A percentile compares a stretch with the other conserved stretches of the same genome.
Conservation (phyloP, 331 rosid species). For the Cydonia oblonga region DNA sequence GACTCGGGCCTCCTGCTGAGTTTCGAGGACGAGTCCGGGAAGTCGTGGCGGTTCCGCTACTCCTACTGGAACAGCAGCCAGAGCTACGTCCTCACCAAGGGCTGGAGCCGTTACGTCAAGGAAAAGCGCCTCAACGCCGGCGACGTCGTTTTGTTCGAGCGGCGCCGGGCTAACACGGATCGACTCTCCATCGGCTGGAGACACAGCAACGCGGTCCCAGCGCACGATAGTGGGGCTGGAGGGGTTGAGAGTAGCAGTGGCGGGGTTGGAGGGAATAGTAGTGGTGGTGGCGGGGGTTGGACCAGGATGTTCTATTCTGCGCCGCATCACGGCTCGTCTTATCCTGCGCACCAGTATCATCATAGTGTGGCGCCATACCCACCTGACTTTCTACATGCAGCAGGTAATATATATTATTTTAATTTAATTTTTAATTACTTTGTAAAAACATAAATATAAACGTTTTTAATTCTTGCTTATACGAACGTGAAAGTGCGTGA, state of each 20-base stretch:
- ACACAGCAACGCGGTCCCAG: slow-evolving; percentile 12
- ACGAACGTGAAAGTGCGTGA: slow-evolving; percentile 31
- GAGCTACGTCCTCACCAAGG: slow-evolving; percentile 87
- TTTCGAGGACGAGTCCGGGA: slow-evolving; percentile 79
- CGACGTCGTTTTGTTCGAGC: slow-evolving; percentile 65
- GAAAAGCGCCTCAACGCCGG: slow-evolving; percentile 81
- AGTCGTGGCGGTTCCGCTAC: slow-evolving; percentile 84
- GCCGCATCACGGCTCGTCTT: slow-evolving; percentile 32
- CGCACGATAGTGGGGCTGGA: neutral
- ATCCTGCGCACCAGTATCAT: slow-evolving; percentile 66
- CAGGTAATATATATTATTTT: slow-evolving; percentile 32
- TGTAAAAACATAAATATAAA: neutral
- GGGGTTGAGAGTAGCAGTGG: neutral
- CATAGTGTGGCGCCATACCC: slow-evolving; percentile 36
- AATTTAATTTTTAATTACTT: too few relatives aligned
- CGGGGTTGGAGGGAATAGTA: too few relatives aligned
- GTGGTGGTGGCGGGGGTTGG: slow-evolving; percentile 27
- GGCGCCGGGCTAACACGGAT: slow-evolving; percentile 31
- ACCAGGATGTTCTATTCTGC: slow-evolving; percentile 54
- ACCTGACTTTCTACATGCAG: slow-evolving; percentile 54
- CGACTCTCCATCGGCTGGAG: slow-evolving; percentile 56
- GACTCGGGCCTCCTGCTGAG: slow-evolving; percentile 53
- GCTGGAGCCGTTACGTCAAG: slow-evolving; percentile 92
- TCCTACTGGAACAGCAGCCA: slow-evolving; percentile 97
- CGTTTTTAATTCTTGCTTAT: neutral